Evolutionary conservation across 1,284 basidiomycete species (phyloP).

Genomic region (Xerocomus cyaneibrunnescens): DNA sequence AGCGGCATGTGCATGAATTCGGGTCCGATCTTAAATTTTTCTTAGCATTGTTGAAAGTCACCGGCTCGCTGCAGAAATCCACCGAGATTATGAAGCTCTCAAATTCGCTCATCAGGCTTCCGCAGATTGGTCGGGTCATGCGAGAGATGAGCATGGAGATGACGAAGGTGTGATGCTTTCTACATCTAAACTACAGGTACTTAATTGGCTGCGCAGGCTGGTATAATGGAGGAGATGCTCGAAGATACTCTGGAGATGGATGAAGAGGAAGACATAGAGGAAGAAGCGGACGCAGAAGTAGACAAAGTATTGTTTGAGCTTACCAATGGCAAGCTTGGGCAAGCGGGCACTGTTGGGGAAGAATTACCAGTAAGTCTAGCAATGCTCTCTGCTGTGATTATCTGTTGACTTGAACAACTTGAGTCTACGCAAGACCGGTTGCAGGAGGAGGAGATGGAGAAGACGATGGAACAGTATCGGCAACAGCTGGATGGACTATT

Average conservation of each 20-base stretch:
- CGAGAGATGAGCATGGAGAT: constrained; percentile 98
- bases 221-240: constrained; percentile 93
- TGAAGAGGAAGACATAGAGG: constrained; percentile 93
- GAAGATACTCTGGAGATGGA: constrained; percentile 85
- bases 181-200: neutral
- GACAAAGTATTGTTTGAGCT: constrained; percentile 96
- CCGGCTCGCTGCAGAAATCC: constrained; percentile 94
- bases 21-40: neutral
- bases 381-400: constrained; percentile 1
- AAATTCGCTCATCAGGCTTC: constrained; percentile 88
- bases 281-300: constrained; percentile 96
- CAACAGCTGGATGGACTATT: constrained; percentile 83
- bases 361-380: constrained; percentile 72
- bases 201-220: constrained; percentile 56
- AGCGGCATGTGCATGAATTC: constrained; percentile 29
- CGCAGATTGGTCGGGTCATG: constrained; percentile 92
- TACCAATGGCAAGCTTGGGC: constrained; percentile 93
- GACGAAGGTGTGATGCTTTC: constrained; percentile 75
- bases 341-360: constrained; percentile 70
- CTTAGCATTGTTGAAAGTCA: constrained; percentile 95
- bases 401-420: constrained; percentile 10
- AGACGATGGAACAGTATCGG: constrained; percentile 85
- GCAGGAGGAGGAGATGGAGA: constrained; percentile 80
- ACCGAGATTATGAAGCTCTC: constrained; percentile 99
- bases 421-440: constrained; percentile 57